These are phyloP conservation scores for Phytophthora pini DNA, from an alignment of 352 stramenopile species.

Conservation along the genomic window DNA sequence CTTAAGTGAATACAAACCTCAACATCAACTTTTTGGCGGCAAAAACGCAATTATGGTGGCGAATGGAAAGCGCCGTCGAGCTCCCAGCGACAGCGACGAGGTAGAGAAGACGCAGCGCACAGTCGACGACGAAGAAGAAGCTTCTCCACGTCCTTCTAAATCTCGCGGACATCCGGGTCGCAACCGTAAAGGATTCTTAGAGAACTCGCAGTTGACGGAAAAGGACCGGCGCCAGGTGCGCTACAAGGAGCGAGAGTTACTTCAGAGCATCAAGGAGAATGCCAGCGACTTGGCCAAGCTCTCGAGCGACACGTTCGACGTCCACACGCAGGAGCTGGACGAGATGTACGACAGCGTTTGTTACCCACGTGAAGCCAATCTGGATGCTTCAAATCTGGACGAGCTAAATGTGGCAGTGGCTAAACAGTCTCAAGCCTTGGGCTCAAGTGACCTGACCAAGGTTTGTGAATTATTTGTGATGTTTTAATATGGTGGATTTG, in stretches of 20 bases:
- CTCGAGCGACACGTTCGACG: slow-evolving; percentile 60
- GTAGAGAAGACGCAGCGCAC: slow-evolving; percentile 23
- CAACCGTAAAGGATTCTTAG: slow-evolving; percentile 55
- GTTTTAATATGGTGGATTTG: background rate
- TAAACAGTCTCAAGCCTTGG: slow-evolving; percentile 77
- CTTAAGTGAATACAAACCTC: background rate
- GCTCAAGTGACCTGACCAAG: slow-evolving; percentile 80
- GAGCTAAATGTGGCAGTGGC: slow-evolving; percentile 79
- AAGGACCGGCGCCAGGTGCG: slow-evolving; percentile 76
- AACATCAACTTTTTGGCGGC: slow-evolving; percentile 9
- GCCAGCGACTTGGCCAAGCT: slow-evolving; percentile 72
- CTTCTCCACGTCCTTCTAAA: background rate
- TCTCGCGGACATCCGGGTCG: slow-evolving; percentile 20
- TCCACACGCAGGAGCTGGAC: slow-evolving; percentile 69
- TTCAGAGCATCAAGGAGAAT: slow-evolving; percentile 78
- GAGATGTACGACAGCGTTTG: slow-evolving; percentile 82
- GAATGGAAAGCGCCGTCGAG: slow-evolving; percentile 22
- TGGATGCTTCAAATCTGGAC: slow-evolving; percentile 84
- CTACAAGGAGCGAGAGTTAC: slow-evolving; percentile 78
- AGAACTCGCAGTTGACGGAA: slow-evolving; percentile 72
- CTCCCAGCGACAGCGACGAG: slow-evolving; percentile 26
- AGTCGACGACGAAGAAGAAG: slow-evolving; percentile 5
- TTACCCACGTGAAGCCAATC: slow-evolving; percentile 82
- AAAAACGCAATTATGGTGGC: slow-evolving; percentile 20
- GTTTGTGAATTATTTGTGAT: slow-evolving; percentile 11